These are phyloP conservation scores for Ustilago sp. DNA, from an alignment of 1,284 basidiomycete genomes.

Conservation along the genomic window DNA sequence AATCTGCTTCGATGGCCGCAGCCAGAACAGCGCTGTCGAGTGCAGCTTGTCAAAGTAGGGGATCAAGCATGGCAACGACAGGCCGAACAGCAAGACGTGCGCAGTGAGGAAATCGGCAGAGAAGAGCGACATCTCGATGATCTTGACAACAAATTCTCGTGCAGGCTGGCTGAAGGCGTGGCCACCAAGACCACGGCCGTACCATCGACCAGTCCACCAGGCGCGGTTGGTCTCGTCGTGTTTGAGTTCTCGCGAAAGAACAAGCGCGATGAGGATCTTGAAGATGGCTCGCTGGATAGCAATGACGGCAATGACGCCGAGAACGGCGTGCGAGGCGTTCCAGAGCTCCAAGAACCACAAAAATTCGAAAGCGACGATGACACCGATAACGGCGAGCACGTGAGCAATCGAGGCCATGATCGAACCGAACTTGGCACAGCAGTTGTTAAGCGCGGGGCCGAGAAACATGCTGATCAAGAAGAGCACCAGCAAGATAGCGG, in stretches of 20 bases:
- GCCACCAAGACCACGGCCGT: conserved; percentile 68
- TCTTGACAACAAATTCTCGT: conserved; percentile 69
- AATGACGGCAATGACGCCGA: conserved; percentile 70
- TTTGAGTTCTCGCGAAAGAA: conserved; percentile 69
- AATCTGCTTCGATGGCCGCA: conserved; percentile 74
- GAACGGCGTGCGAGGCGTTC: conserved; percentile 86
- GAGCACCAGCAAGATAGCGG: conserved; percentile 82
- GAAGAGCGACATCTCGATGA: conserved; percentile 69
- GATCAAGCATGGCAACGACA: conserved; percentile 73
- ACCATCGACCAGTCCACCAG: conserved; percentile 70
- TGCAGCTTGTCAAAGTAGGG: conserved; percentile 65
- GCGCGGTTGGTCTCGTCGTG: conserved; percentile 70
- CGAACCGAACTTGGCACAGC: conserved; percentile 69
- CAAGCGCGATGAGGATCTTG: conserved; percentile 68
- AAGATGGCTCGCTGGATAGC: conserved; percentile 69
- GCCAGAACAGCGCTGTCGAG: conserved; percentile 71
- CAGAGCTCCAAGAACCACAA: conserved; percentile 95
- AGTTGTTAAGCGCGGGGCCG: conserved; percentile 86
- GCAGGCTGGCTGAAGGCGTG: conserved; percentile 69
- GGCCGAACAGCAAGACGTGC: conserved; percentile 66
- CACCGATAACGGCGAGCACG: conserved; percentile 65
- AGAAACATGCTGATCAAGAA: conserved; percentile 93
- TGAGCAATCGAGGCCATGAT: conserved; percentile 68
- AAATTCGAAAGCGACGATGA: conserved; percentile 61
- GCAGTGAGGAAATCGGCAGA: conserved; percentile 66